Evolutionary conservation across 371 early-diverging fungal genomes (phyloP).

Genomic region (Rhizopus microsporus): DNA sequence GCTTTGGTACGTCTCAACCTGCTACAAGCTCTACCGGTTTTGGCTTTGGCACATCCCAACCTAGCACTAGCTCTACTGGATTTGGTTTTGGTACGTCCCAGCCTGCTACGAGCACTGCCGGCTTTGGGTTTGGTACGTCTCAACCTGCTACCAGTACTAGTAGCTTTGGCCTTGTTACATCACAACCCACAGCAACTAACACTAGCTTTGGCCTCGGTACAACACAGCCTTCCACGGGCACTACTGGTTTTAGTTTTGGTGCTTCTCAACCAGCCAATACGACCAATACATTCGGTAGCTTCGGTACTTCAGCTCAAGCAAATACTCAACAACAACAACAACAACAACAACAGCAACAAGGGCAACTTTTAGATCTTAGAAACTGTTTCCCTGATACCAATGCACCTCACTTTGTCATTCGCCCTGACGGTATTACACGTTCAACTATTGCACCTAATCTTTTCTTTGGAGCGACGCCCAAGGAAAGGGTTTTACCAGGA

Average conservation of each 20-base stretch:
- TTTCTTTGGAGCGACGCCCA: slow-evolving; percentile 5
- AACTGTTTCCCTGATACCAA: slow-evolving; percentile 23
- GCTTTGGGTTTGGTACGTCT: no score
- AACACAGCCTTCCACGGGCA: neutral
- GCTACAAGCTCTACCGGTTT: neutral
- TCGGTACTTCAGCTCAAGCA: neutral
- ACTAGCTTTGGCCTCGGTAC: neutral
- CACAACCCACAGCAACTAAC: no score
- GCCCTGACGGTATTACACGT: slow-evolving; percentile 25
- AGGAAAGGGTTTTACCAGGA: neutral
- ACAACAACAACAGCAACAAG: slow-evolving; percentile 31
- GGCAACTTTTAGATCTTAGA: slow-evolving; percentile 19
- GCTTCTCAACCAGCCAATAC: slow-evolving; percentile 6
- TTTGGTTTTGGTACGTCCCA: no score
- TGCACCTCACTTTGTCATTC: slow-evolving; percentile 8
- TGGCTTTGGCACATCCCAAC: no score
- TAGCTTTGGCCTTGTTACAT: neutral
- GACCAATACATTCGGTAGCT: neutral
- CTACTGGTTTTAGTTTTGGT: neutral
- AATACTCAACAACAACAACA: slow-evolving; percentile 14
- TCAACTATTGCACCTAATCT: slow-evolving; percentile 15
- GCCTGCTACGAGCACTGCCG: no score
- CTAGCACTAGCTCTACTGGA: no score
- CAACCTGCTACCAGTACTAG: no score
- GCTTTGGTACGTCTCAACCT: slow-evolving; percentile 1